Percentiles rank a stretch among this genome's conserved stretches.
Evolutionary conservation across 768 basidiomycete genomes (phyloP).

Genomic region (Polyporus arcularius): DNA sequence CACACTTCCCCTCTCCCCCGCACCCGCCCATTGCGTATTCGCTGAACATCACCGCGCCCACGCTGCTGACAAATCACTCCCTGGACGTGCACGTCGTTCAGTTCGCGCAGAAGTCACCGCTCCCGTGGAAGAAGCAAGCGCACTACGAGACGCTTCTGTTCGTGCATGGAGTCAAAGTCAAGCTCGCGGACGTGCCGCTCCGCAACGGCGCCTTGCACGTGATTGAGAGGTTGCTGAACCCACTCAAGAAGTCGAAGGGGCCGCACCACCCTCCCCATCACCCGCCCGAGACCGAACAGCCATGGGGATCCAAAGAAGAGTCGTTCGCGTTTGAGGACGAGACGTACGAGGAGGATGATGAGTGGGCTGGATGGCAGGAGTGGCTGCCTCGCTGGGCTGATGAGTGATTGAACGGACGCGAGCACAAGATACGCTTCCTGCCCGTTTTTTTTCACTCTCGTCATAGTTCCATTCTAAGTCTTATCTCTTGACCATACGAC

Average conservation of each 20-base stretch:
- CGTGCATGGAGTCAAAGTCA: slow-evolving; percentile 42
- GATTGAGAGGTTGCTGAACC: slow-evolving; percentile 43
- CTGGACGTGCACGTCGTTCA: slow-evolving; percentile 51
- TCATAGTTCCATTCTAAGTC: neutral
- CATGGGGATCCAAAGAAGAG: neutral
- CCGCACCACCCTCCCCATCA: neutral
- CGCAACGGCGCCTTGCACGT: slow-evolving; percentile 63
- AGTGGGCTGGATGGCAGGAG: slow-evolving; percentile 49
- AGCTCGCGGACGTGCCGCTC: slow-evolving; percentile 47
- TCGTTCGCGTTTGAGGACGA: neutral
- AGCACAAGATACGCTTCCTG: neutral
- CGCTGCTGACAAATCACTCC: slow-evolving; percentile 44
- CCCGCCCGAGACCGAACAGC: neutral
- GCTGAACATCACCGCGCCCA: slow-evolving; percentile 36
- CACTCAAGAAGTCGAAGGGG: slow-evolving; percentile 17
- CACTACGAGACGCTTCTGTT: slow-evolving; percentile 39
- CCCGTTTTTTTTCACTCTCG: too few relatives aligned
- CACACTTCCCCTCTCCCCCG: neutral
- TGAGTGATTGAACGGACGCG: slow-evolving; percentile 27
- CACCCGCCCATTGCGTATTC: slow-evolving; percentile 18
- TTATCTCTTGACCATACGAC: neutral
- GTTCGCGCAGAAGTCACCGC: slow-evolving; percentile 35
- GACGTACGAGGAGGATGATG: slow-evolving; percentile 16
- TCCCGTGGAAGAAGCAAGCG: slow-evolving; percentile 35
- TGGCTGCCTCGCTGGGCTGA: slow-evolving; percentile 52